Conservation (phyloP, 2,329 filamentous ascomycete species). For the Penicillium sp. region DNA sequence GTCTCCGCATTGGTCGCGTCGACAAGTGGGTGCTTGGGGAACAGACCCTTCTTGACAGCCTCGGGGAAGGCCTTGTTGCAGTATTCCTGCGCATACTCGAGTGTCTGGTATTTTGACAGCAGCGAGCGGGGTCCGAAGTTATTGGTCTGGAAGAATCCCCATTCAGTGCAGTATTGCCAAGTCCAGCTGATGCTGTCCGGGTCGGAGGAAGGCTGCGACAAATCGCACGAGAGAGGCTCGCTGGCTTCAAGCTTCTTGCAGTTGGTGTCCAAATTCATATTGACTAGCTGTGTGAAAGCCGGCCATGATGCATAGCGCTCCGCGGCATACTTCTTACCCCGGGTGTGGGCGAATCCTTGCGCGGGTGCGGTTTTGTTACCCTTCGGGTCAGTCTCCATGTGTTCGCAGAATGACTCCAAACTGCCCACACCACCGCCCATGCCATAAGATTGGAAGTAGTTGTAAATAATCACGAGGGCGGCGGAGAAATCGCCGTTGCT, state of each 20-base stretch:
- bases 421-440: conserved; percentile 37
- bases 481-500: conserved; percentile 50
- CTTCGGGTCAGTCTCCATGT: conserved; percentile 46
- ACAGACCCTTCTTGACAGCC: conserved; percentile 38
- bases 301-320: conserved; percentile 47
- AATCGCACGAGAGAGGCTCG: conserved; percentile 36
- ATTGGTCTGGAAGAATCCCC: conserved; percentile 52
- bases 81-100: conserved; percentile 45
- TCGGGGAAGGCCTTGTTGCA: conserved; percentile 53
- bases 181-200: conserved; percentile 47
- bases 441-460: conserved; percentile 48
- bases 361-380: conserved; percentile 39
- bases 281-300: conserved; percentile 38
- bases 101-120: conserved; percentile 49
- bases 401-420: conserved; percentile 48
- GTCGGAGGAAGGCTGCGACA: conserved; percentile 37
- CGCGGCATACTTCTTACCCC: conserved; percentile 44
- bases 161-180: conserved; percentile 57
- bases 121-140: conserved; percentile 52
- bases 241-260: conserved; percentile 36
- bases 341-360: conserved; percentile 43
- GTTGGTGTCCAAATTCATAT: conserved; percentile 42
- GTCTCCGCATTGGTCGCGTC: conserved; percentile 45
- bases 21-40: conserved; percentile 45
- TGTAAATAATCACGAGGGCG: conserved; percentile 42